Base-by-base conservation (phyloP, 2,329 filamentous ascomycete species). In the Rosellinia necatrix region DNA sequence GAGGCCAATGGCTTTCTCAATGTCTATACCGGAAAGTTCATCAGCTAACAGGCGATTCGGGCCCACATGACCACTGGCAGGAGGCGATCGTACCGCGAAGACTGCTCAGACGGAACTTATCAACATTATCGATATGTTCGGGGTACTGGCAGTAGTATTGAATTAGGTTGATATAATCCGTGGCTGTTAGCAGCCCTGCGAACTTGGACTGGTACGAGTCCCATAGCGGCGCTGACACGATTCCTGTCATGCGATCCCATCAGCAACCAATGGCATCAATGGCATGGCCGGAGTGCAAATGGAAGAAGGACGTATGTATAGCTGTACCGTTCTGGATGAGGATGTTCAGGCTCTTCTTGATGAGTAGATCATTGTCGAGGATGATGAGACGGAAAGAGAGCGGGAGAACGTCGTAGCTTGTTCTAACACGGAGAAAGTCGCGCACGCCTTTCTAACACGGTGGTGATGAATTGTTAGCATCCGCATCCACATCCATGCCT, bases 111-210 rank as follows among this genome's bases (percentile, higher is more conserved):
- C 91, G 88, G 72, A 99, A 97, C 73, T 96, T 90, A 64, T 97
- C 94, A 66, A 99, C 90, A 70, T 93, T 87, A 63, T 87, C 86
- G 59, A 97, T 83, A 56, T 92, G 89, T 64, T 96, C 91, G 2
- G 93, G 94, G 66, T 94, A 96, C 74, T 97, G 92, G 81, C 92
- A 97, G 79, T 99, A 97, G 76, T 99, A 99, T 73, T 97, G 93
- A 35, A 99, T 96, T 54, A 99, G 89, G 70, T 99, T 99, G 76
- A 99, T 96, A 73, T 94, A 99, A 76, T 99, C 94, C 59, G 92
- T 96, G 61, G 92, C 94, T 24, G 94, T 99, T 63, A 99, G 81
- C 44, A 99, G 84, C 34, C 94, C 94, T 35, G 93, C 94, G 74
- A 97, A 99, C 30, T 89, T 91, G 22, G 92, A 96, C 3, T 88